phyloP scores from a whole-genome alignment of 1,139 yeast species.

The Scheffersomyces quercinus region DNA sequence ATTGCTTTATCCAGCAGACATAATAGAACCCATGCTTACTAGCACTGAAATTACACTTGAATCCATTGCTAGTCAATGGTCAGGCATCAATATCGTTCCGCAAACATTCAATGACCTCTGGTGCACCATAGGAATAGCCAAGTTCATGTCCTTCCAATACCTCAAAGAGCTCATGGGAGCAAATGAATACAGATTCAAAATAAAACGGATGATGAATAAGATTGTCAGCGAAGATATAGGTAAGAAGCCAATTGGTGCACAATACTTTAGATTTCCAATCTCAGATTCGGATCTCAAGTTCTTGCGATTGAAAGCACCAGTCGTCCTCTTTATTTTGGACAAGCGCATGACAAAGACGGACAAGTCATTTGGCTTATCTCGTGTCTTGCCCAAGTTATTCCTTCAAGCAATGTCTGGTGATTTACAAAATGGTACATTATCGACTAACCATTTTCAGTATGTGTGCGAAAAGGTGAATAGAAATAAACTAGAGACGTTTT shows the following conservation, averaged over 20 bases:
- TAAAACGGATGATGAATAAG: constrained; percentile 64
- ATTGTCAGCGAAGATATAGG: constrained; percentile 76
- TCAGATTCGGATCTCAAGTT: constrained; percentile 64
- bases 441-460: constrained; percentile 84
- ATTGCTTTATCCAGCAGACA: constrained; percentile 71
- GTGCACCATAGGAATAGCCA: constrained; percentile 86
- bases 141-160: constrained; percentile 79
- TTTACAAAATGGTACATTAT: constrained; percentile 70
- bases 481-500: constrained; percentile 77
- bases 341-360: constrained; percentile 95
- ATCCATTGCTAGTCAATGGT: constrained; percentile 86
- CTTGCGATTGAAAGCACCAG: constrained; percentile 77
- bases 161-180: constrained; percentile 72
- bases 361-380: constrained; percentile 84
- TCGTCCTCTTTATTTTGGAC: constrained; percentile 81
- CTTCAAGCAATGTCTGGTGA: constrained; percentile 97
- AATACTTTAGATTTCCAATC: constrained; percentile 67
- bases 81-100: constrained; percentile 90
- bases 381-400: constrained; percentile 89
- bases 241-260: constrained; percentile 77
- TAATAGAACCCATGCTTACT: constrained; percentile 77
- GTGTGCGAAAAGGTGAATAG: constrained; percentile 94
- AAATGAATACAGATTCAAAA: constrained; percentile 74
- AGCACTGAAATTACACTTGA: constrained; percentile 69
- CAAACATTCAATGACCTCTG: constrained; percentile 81